Conservation (phyloP, 2,329 filamentous ascomycete species). For the Xylaria sp. region DNA sequence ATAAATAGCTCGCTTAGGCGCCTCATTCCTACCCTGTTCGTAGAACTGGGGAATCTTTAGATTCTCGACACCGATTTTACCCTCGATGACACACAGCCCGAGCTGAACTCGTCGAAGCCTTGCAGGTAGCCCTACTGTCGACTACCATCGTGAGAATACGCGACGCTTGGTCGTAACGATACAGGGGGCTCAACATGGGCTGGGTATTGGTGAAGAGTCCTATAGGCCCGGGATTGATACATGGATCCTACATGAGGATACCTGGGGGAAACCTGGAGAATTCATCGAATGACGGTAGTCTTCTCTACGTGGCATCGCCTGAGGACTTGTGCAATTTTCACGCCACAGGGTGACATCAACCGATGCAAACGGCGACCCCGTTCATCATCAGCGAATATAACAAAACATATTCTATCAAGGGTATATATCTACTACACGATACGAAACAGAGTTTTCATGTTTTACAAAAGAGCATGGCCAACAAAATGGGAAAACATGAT, state of each 20-base stretch:
- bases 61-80: conserved; percentile 10
- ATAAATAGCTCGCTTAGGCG: conserved; percentile 38
- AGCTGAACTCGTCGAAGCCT: conserved; percentile 22
- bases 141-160: conserved; percentile 12
- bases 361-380: neutral
- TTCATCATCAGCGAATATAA: neutral
- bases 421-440: neutral
- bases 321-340: conserved; percentile 3
- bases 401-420: neutral
- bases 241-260: conserved; percentile 18
- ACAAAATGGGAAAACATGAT: neutral
- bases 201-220: neutral
- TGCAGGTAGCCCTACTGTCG: neutral
- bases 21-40: conserved; percentile 26
- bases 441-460: conserved; percentile 8
- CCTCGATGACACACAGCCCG: conserved; percentile 21
- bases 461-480: neutral
- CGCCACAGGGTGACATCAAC: neutral
- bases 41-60: conserved; percentile 25
- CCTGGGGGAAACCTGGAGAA: conserved; percentile 26
- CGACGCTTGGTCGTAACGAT: neutral
- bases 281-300: neutral
- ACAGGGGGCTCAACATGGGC: conserved; percentile 6
- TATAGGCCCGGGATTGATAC: neutral
- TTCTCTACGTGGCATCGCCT: neutral